A percentile compares a stretch with the other conserved stretches of the same genome.
Evolutionary conservation across 2,329 filamentous ascomycete species (phyloP).

Genomic region (Colletotrichum tanaceti): DNA sequence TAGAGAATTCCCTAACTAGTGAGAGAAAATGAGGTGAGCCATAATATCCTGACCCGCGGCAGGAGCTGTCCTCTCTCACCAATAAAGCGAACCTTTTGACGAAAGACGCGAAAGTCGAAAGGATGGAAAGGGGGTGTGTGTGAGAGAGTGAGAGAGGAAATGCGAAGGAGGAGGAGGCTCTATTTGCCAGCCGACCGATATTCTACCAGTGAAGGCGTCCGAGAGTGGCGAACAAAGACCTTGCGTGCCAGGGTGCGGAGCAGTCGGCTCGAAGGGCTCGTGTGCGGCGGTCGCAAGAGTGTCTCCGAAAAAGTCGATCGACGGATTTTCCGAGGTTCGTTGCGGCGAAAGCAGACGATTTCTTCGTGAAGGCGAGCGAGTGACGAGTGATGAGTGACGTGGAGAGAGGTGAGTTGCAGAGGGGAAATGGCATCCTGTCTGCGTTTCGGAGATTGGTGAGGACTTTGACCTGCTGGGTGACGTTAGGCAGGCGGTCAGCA

Average conservation of each 20-base stretch:
- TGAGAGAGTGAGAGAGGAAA: conserved; percentile 2
- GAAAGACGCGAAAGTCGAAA: conserved; percentile 2
- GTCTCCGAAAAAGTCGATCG: conserved; percentile 41
- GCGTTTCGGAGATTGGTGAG: conserved; percentile 28
- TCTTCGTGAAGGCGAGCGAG: conserved; percentile 51
- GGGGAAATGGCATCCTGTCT: conserved; percentile 31
- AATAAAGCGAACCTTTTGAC: conserved; percentile 19
- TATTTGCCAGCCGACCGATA: conserved; percentile 40
- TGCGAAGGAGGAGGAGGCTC: conserved; percentile 6
- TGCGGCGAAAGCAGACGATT: conserved; percentile 47
- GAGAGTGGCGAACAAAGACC: conserved; percentile 48
- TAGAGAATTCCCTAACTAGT: conserved; percentile 20
- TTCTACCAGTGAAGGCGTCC: conserved; percentile 73
- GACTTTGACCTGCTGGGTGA: conserved; percentile 21
- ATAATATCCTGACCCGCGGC: conserved; percentile 36
- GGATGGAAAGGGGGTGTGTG: too few species aligned
- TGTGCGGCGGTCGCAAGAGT: conserved; percentile 38
- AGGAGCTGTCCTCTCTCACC: conserved; percentile 41
- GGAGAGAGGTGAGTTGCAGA: conserved; percentile 41
- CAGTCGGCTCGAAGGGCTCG: conserved; percentile 51
- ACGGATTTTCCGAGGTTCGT: conserved; percentile 37
- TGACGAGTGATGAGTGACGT: conserved; percentile 35
- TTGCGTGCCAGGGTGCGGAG: conserved; percentile 51
- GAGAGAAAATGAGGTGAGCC: conserved; percentile 35
- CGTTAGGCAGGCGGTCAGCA: conserved; percentile 2